These are phyloP conservation scores for Arthrinium phaeospermum DNA, from an alignment of 2,329 filamentous ascomycete genomes.

Conservation along the genomic window DNA sequence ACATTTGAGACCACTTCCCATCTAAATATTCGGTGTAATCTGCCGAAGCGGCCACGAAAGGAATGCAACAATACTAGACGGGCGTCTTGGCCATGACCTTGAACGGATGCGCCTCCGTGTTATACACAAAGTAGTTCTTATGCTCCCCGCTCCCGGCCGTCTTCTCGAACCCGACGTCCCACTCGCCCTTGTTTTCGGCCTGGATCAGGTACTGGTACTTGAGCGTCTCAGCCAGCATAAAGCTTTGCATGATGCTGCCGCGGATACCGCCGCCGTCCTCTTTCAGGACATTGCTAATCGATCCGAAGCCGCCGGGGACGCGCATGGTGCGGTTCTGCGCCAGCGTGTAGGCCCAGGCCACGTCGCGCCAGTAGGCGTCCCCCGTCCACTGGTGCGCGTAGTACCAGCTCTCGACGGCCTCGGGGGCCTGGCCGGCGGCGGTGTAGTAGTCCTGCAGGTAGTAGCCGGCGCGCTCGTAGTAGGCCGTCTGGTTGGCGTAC, in stretches of 20 bases:
- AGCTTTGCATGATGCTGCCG: conserved; percentile 48
- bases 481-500: conserved; percentile 15
- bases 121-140: conserved; percentile 71
- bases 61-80: neutral
- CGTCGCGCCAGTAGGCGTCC: conserved; percentile 45
- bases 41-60: neutral
- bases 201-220: conserved; percentile 72
- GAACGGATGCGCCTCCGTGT: conserved; percentile 58
- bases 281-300: conserved; percentile 38
- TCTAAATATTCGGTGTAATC: neutral
- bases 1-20: neutral
- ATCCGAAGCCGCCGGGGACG: conserved; percentile 23
- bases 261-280: conserved; percentile 15
- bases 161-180: conserved; percentile 57
- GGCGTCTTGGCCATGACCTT: conserved; percentile 19
- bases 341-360: conserved; percentile 29
- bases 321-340: conserved; percentile 21
- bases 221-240: conserved; percentile 77
- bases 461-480: conserved; percentile 18
- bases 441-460: conserved; percentile 13
- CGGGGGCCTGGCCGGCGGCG: conserved; percentile 23
- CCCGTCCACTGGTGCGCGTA: conserved; percentile 33
- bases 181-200: conserved; percentile 20
- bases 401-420: conserved; percentile 32
- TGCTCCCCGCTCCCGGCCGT: conserved; percentile 64